Evolutionary conservation across 108 stramenopile species (phyloP).

Genomic region (Cylindrotheca closterium): DNA sequence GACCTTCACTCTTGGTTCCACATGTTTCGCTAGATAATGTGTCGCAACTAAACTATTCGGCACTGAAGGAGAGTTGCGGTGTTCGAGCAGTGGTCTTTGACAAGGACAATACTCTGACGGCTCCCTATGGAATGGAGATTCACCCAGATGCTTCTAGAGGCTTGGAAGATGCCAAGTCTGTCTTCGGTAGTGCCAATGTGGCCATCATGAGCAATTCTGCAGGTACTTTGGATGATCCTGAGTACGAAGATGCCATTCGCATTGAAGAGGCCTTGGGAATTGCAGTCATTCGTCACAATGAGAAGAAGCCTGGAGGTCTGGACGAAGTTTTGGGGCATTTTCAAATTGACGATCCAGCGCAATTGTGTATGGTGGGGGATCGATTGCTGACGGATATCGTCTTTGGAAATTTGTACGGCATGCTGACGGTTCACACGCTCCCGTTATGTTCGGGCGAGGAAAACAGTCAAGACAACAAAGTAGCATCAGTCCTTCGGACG

Average conservation of each 20-base stretch:
- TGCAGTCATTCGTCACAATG: conserved; percentile 82
- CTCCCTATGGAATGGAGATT: conserved; percentile 78
- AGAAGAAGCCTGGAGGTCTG: conserved; percentile 92
- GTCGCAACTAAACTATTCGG: conserved; percentile 75
- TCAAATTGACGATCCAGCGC: conserved; percentile 63
- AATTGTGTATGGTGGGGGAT: conserved; percentile 92
- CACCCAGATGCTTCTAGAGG: conserved; percentile 68
- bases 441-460: conserved; percentile 73
- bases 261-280: conserved; percentile 87
- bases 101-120: conserved; percentile 95
- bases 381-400: conserved; percentile 92
- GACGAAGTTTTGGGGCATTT: conserved; percentile 83
- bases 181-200: conserved; percentile 73
- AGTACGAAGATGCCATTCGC: conserved; percentile 62
- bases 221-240: conserved; percentile 86
- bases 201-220: conserved; percentile 93
- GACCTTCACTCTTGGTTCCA: conserved; percentile 70
- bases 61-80: conserved; percentile 71
- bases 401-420: conserved; percentile 92
- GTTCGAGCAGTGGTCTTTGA: conserved; percentile 85
- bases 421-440: conserved; percentile 90
- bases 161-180: conserved; percentile 58
- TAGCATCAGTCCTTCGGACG: conserved; percentile 60
- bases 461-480: conserved; percentile 70
- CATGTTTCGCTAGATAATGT: conserved; percentile 75